phyloP scores from a whole-genome alignment of 1,139 yeast genomes.

The Zhuliangozyma blackwelliae region DNA sequence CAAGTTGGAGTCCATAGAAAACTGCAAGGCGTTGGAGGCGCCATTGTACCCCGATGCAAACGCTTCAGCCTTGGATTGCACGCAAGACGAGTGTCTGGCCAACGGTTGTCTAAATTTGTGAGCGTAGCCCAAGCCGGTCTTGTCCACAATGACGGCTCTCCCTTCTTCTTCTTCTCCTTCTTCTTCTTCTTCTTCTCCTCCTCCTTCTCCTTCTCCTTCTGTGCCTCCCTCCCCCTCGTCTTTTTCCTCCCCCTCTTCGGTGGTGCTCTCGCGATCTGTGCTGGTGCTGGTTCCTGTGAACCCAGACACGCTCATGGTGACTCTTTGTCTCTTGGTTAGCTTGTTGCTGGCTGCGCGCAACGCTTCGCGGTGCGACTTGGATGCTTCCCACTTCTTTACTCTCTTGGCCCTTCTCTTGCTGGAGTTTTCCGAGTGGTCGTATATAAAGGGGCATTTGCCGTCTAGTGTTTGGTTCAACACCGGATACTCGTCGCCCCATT shows the following conservation, averaged over 20 bases:
- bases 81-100: constrained; percentile 28
- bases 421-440: constrained; percentile 40
- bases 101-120: constrained; percentile 22
- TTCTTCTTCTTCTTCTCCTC: constrained; percentile 9
- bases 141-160: constrained; percentile 1
- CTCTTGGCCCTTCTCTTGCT: constrained; percentile 38
- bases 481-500: constrained; percentile 60
- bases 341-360: constrained; percentile 34
- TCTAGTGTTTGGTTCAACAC: constrained; percentile 43
- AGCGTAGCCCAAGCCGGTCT: constrained; percentile 2
- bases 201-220: constrained; percentile 7
- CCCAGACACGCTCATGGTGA: constrained; percentile 13
- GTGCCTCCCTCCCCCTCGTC: constrained; percentile 12
- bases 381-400: constrained; percentile 36
- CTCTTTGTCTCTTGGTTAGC: constrained; percentile 25
- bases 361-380: constrained; percentile 36
- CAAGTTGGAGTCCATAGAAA: constrained; percentile 43
- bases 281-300: constrained; percentile 29
- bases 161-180: constrained; percentile 2
- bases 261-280: constrained; percentile 22
- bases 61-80: constrained; percentile 46
- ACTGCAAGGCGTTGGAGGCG: constrained; percentile 45
- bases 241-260: constrained; percentile 11
- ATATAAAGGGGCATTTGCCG: constrained; percentile 72
- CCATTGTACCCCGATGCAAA: constrained; percentile 74